Evolutionary conservation across 139 green algal species (phyloP), one percentile per base, ranked within the genome.

Genomic region (Desmodesmus armatus): DNA sequence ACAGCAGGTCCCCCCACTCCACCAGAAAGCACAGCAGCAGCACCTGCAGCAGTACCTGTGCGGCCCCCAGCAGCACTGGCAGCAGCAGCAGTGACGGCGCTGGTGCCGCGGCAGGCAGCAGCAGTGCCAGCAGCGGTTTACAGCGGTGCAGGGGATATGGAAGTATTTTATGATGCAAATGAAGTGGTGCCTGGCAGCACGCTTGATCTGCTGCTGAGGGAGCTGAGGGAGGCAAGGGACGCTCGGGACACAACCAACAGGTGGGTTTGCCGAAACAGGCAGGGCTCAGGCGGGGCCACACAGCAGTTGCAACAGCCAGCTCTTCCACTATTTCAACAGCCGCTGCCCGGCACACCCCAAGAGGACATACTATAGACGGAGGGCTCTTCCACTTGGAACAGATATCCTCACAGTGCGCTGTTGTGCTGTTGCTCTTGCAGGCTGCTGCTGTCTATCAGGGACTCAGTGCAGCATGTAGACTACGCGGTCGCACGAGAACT

Each of bases 151-250:
- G 43, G 17, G 25, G 62, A 75, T 3, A 1, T 7, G 33, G 78
- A 84, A 15, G 21, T 84, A 43, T 84, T 84, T n/a, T 84, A 66
- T 77, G 78, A 84, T 76, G 78, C 78, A 29, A n/a, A 37, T 2
- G 78, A 84, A 33, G 23, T 67, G n/a, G n/a, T n/a, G n/a, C n/a
- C n/a, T n/a, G 71, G 29, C 15, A 19, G 15, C 5, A 23, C 25
- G 35, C 62, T 65, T 9, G 51, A 71, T 21, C 35, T 39, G 19
- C 27, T 82, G 76, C 53, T 82, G 41, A 66, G 60, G 37, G 76
- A 82, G 76, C 76, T 82, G 7, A 39, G 72, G 55, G 27, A 53
- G 25, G 76, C 76, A 29, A 35, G 72, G 55, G 51, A n/a, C 21
- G 53, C 53, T 3, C 62, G 76, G 37, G 35, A 41, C 9, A 55